Conservation (phyloP, 2,329 filamentous ascomycete genomes). For the Hirsutella minnesotensis region DNA sequence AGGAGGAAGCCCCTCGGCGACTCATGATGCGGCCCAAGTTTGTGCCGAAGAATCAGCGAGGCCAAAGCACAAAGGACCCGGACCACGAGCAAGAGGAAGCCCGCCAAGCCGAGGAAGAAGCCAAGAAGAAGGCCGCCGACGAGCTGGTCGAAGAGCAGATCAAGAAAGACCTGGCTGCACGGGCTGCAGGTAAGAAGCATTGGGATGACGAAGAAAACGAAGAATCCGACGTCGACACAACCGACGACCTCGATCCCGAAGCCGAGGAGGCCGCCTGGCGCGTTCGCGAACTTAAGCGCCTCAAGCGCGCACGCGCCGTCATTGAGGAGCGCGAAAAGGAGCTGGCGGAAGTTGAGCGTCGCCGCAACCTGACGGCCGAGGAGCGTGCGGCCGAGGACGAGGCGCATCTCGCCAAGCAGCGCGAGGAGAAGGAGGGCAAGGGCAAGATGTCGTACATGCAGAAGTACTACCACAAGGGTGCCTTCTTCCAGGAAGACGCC, state of each 20-base stretch:
- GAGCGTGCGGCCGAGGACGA: slow-evolving; percentile 80
- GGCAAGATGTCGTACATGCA: slow-evolving; percentile 87
- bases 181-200: slow-evolving; percentile 64
- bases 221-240: slow-evolving; percentile 73
- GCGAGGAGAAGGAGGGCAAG: slow-evolving; percentile 63
- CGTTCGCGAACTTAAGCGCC: slow-evolving; percentile 75
- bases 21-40: slow-evolving; percentile 54
- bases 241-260: slow-evolving; percentile 74
- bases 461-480: slow-evolving; percentile 92
- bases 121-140: slow-evolving; percentile 59
- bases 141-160: slow-evolving; percentile 81
- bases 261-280: slow-evolving; percentile 91
- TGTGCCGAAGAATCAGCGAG: slow-evolving; percentile 46
- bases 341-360: slow-evolving; percentile 76
- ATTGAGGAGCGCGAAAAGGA: slow-evolving; percentile 80
- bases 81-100: slow-evolving; percentile 22
- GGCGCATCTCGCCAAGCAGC: slow-evolving; percentile 63
- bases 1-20: slow-evolving; percentile 43
- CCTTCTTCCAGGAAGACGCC: slow-evolving; percentile 81
- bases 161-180: slow-evolving; percentile 65
- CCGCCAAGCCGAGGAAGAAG: slow-evolving; percentile 42
- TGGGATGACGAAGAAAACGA: slow-evolving; percentile 73
- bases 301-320: slow-evolving; percentile 74
- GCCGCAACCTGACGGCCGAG: slow-evolving; percentile 74
- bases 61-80: slow-evolving; percentile 15